These are phyloP conservation scores for Umbelopsis isabellina DNA, from an alignment of 192 early-diverging fungal genomes.

Conservation along the genomic window DNA sequence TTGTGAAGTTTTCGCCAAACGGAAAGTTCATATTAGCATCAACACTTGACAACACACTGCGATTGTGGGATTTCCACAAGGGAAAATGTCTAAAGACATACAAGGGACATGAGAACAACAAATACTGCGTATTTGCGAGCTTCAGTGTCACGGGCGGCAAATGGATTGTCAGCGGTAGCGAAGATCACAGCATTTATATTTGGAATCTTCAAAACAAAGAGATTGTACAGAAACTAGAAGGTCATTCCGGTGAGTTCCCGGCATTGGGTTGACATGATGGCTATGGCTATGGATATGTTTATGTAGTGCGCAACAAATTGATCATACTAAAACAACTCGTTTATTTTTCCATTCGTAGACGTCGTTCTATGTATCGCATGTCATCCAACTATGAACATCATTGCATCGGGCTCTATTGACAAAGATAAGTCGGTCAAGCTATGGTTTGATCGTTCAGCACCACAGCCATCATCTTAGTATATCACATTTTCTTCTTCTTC, in stretches of 20 bases:
- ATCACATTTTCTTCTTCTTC: slow-evolving; percentile 11
- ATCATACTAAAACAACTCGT: neutral
- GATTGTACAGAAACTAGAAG: slow-evolving; percentile 92
- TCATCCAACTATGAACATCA: slow-evolving; percentile 93
- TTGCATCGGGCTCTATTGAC: slow-evolving; percentile 92
- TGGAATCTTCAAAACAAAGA: slow-evolving; percentile 98
- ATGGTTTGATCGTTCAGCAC: slow-evolving; percentile 64
- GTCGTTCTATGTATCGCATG: slow-evolving; percentile 91
- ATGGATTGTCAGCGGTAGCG: slow-evolving; percentile 96
- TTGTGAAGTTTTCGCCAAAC: slow-evolving; percentile 98
- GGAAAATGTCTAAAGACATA: slow-evolving; percentile 98
- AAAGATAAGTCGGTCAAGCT: slow-evolving; percentile 89
- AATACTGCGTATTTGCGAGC: slow-evolving; percentile 92
- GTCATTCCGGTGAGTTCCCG: slow-evolving; percentile 76
- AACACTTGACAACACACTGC: slow-evolving; percentile 90
- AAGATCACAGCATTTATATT: slow-evolving; percentile 93
- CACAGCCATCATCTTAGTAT: slow-evolving; percentile 20
- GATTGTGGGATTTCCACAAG: slow-evolving; percentile 93
- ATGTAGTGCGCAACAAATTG: neutral
- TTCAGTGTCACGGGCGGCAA: slow-evolving; percentile 93
- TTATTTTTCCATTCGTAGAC: slow-evolving; percentile 49
- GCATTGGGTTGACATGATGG: too few relatives aligned
- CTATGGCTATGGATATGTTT: neutral
- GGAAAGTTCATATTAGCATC: slow-evolving; percentile 97
- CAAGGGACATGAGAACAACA: slow-evolving; percentile 86